Percentiles rank a stretch among this genome's conserved stretches.
Conservation (phyloP, 192 early-diverging fungal genomes). For the Paraglomus brasilianum region DNA sequence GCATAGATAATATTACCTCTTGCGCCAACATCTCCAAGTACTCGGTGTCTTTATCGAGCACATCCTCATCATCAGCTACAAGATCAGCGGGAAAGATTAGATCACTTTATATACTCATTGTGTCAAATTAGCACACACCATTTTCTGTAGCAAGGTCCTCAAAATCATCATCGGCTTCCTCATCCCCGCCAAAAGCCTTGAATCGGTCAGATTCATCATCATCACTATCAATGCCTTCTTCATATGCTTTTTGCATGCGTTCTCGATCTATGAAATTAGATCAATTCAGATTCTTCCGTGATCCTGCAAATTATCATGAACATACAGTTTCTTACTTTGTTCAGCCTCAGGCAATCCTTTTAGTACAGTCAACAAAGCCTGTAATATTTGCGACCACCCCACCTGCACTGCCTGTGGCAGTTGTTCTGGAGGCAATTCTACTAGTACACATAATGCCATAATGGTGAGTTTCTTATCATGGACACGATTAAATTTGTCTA, state of each 20-base stretch:
- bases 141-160: constrained; percentile 16
- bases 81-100: too few species aligned
- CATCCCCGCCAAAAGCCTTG: constrained; percentile 46
- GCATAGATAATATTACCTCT: constrained; percentile 32
- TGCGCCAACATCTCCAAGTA: constrained; percentile 46
- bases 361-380: constrained; percentile 71
- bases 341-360: constrained; percentile 71
- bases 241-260: constrained; percentile 52
- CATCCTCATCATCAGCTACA: constrained; percentile 46
- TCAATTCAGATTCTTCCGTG: constrained; percentile 19
- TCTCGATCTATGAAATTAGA: constrained; percentile 43
- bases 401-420: constrained; percentile 70
- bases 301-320: constrained; percentile 42
- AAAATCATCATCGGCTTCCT: constrained; percentile 44
- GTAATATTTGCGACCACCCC: constrained; percentile 75
- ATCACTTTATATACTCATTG: too few species aligned
- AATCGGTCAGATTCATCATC: constrained; percentile 53
- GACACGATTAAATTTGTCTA: constrained; percentile 79
- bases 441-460: constrained; percentile 69
- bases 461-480: constrained; percentile 95
- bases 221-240: constrained; percentile 55
- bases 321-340: constrained; percentile 50
- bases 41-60: constrained; percentile 42
- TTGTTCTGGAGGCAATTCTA: constrained; percentile 68
- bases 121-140: too few species aligned